Evolutionary conservation across 768 basidiomycete genomes (phyloP).

Genomic region (Boletus subcaerulescens): DNA sequence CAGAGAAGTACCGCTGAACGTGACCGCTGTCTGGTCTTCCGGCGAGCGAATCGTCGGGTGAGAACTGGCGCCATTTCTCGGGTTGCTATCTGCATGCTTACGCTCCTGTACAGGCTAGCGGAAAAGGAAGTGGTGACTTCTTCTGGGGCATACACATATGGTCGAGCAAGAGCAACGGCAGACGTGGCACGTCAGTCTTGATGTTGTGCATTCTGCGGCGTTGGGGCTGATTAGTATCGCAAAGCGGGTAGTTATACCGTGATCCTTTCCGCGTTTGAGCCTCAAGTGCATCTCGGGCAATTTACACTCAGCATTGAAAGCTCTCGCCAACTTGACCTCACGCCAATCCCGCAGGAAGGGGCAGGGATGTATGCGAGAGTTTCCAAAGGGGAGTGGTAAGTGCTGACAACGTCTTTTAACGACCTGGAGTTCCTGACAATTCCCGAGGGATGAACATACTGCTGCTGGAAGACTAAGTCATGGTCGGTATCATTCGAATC

Average conservation of each 20-base stretch:
- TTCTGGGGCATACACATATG: conserved; percentile 82
- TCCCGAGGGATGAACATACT: conserved; percentile 48
- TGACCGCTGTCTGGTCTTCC: conserved; percentile 69
- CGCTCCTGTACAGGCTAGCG: conserved; percentile 39
- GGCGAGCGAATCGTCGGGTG: conserved; percentile 77
- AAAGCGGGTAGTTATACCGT: conserved; percentile 72
- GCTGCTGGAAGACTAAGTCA: conserved; percentile 72
- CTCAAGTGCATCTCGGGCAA: conserved; percentile 55
- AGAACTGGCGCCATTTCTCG: conserved; percentile 26
- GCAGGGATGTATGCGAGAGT: conserved; percentile 84
- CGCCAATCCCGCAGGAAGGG: conserved; percentile 76
- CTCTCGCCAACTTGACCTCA: conserved; percentile 57
- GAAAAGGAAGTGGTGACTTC: conserved; percentile 69
- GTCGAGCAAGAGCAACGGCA: conserved; percentile 55
- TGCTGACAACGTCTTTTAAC: neutral
- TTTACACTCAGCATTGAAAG: conserved; percentile 67
- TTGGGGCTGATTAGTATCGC: neutral
- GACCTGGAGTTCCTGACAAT: neutral
- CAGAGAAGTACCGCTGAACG: conserved; percentile 70
- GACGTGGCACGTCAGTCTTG: conserved; percentile 49
- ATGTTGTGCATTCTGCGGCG: neutral
- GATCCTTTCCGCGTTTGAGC: conserved; percentile 83
- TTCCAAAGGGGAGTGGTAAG: conserved; percentile 73
- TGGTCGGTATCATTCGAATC: conserved; percentile 64
- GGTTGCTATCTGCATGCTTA: neutral